Percentiles rank a stretch among this genome's conserved stretches.
Evolutionary conservation across 2,329 filamentous ascomycete species (phyloP).

Genomic region (Orbilia ellipsospora): DNA sequence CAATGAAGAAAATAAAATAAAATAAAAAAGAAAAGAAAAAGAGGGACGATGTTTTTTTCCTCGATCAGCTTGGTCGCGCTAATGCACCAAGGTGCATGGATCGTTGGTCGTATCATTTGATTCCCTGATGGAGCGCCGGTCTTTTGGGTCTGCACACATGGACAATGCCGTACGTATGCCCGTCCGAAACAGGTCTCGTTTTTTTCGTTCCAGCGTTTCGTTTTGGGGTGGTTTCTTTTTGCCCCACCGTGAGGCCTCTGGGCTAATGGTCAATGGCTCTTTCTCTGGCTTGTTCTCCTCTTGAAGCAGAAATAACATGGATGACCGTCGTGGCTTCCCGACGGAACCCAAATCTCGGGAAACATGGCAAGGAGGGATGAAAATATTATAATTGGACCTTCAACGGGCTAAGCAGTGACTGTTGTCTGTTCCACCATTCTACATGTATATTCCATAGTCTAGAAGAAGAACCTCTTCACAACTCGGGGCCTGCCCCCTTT

Average conservation of each 20-base stretch:
- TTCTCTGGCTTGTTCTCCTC: constrained; percentile 13
- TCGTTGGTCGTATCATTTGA: neutral
- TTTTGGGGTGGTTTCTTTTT: constrained; percentile 15
- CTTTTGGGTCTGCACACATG: constrained; percentile 19
- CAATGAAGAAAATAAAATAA: neutral
- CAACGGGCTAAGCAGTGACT: too few relatives aligned
- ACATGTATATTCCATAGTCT: too few relatives aligned
- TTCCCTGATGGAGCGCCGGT: constrained; percentile 27
- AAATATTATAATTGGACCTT: too few relatives aligned
- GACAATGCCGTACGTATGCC: neutral
- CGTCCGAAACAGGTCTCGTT: neutral
- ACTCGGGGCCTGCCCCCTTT: neutral
- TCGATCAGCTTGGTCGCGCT: too few relatives aligned
- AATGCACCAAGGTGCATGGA: neutral
- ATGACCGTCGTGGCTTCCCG: constrained; percentile 40
- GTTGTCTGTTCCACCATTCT: too few relatives aligned
- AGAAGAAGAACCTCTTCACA: neutral
- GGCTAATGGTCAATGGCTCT: too few relatives aligned
- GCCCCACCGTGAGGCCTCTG: constrained; percentile 33
- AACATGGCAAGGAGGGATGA: constrained; percentile 27
- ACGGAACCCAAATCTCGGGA: constrained; percentile 53
- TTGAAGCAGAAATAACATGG: constrained; percentile 39
- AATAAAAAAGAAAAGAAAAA: neutral
- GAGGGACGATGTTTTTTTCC: neutral
- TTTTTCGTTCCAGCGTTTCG: neutral